Base-by-base conservation (phyloP, 2,329 filamentous ascomycete genomes). In the Penicillium sp. region DNA sequence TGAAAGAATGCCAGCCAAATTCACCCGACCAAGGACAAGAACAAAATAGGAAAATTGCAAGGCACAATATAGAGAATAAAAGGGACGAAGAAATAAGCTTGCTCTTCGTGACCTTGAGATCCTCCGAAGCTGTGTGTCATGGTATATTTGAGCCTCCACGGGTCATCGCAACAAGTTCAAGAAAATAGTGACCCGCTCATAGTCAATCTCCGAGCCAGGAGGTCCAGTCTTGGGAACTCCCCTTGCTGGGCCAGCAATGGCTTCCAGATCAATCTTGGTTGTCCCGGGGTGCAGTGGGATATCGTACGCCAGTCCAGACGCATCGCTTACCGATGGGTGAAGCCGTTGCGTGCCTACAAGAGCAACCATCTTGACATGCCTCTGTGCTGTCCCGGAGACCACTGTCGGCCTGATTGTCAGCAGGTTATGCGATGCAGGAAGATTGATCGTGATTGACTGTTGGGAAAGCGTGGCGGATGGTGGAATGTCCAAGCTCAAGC, bases 281-380 rank as follows among this genome's bases (percentile, higher is more conserved):
- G 92, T 83, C 6, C 92, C 92, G 1, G 85, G 84, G 28, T 85
- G 83, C 30, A 97, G 79, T 55, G 85, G 85, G 7, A 88, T 84
- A 68, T 97, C 93, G 68, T 92, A 97, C 0, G 90, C 79, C n/a
- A 89, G 87, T 64, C 86, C 86, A 61, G 82, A 81, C 51, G 77
- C 82, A 67, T 83, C 81, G 19, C 67, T 64, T 40, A 37, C 35
- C 55, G 80, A 78, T 48, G 84, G 78, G 63, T 85, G 83, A 7
- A 89, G 83, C 54, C 81, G 78, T 42, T 86, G 83, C 43, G 83
- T 85, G 70, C 93, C 91, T 52, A 90, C 83, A 1, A 87, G 83
- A 37, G 93, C 89, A 72, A 92, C 93, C 38, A 95, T 79, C 71
- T 89, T 92, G 78, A 91, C 92, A 54, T 91, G 87, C 35, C 91